Base-by-base conservation (phyloP, 2,329 filamentous ascomycete genomes). In the Sporothrix humicola region DNA sequence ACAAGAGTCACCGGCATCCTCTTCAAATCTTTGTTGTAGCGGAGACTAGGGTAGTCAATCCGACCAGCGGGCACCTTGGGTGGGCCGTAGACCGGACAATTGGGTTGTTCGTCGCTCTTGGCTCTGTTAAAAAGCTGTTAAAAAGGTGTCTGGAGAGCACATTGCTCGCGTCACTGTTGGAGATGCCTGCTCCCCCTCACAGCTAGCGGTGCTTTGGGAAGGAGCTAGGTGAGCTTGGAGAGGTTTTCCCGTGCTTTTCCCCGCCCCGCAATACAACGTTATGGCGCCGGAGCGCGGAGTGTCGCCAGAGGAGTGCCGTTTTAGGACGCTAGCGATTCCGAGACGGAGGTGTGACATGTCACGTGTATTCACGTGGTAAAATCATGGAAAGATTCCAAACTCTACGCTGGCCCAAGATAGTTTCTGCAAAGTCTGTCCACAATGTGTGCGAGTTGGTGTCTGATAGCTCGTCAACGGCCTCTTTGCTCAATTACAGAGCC, bases 1-100 rank as follows among this genome's bases (percentile, higher is more conserved):
- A 52, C 23, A 68, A 68, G 65, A 68, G 65, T 68, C 65, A 68
- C 65, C 65, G 63, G 63, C 63, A 68, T 37, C 46, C 42, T 12
- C 26, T 7, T 44, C 59, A 20, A 44, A 54, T 10, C 52, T 68
- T 12, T 52, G 6, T 17, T n/a, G 63, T 26, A 31, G 46, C 46
- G 65, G 48, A 50, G 8, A n/a, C 65, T 68, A 68, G 65, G 65
- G 42, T 44, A 4, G 8, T 7, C n/a, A 46, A 46, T 65, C 59
- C 59, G 37, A 4, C 31, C 15, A n/a, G 2, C 17, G 37, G 59
- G 10, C 9, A 3, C n/a, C n/a, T 66, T 13, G 42, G 26, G 61
- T 66, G 61, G 61, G 61, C 61, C 42, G 31, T 4, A 12, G 10
- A 26, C 61, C 42, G 42, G 42, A n/a, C 42, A 65, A 48, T 44